Percentiles rank a stretch among this genome's conserved stretches.
These are phyloP conservation scores for Candida loeiensis DNA, from an alignment of 805 yeast genomes.

Conservation along the genomic window DNA sequence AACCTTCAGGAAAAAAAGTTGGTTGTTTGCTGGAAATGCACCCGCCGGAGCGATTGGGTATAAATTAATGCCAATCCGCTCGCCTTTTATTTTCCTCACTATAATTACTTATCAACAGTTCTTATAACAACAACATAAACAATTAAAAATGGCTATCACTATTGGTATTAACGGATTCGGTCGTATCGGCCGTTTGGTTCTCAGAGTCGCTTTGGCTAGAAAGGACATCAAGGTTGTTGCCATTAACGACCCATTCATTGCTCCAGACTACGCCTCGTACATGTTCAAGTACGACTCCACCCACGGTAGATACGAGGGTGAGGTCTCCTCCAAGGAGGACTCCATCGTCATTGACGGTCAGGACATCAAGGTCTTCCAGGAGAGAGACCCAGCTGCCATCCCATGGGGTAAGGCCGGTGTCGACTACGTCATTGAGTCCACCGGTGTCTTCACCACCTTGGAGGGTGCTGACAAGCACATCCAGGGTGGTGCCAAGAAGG, in stretches of 20 bases:
- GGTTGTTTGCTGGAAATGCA: neutral
- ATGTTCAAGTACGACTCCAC: constrained; percentile 38
- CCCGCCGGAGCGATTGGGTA: constrained; percentile 8
- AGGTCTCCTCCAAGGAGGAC: constrained; percentile 23
- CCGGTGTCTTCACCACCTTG: constrained; percentile 34
- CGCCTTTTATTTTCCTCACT: constrained; percentile 3
- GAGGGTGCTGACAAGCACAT: constrained; percentile 36
- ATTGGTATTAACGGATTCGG: constrained; percentile 37
- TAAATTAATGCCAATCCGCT: constrained; percentile 9
- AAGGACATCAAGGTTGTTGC: constrained; percentile 32
- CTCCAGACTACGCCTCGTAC: constrained; percentile 34
- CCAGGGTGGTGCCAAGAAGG: constrained; percentile 37
- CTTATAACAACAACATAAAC: constrained; percentile 1
- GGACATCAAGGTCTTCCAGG: constrained; percentile 28
- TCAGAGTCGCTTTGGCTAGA: constrained; percentile 32
- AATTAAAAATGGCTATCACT: constrained; percentile 20
- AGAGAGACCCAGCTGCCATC: constrained; percentile 32
- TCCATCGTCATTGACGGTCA: constrained; percentile 28
- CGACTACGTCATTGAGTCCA: constrained; percentile 32
- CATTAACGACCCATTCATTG: constrained; percentile 33
- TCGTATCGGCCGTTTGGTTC: constrained; percentile 34
- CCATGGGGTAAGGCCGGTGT: constrained; percentile 35
- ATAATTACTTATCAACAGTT: constrained; percentile 2
- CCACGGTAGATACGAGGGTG: constrained; percentile 31
- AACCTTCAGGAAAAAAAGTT: constrained; percentile 4